phyloP scores from a whole-genome alignment of 495 filamentous ascomycete genomes.

The Daldinia decipiens region DNA sequence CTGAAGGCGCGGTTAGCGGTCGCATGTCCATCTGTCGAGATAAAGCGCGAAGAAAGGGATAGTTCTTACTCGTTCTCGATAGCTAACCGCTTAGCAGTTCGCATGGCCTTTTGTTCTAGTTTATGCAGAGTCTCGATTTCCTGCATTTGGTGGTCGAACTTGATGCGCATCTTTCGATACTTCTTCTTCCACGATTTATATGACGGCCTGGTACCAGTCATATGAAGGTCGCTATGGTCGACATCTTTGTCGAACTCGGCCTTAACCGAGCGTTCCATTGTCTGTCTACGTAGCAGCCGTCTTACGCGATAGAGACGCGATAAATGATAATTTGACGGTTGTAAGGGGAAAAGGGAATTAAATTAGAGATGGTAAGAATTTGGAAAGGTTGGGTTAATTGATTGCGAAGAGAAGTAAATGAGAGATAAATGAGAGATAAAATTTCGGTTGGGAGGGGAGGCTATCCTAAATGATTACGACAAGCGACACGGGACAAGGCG shows the following conservation, averaged over 20 bases:
- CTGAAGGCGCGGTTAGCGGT: constrained; percentile 51
- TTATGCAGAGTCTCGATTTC: constrained; percentile 80
- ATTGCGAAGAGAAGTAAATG: constrained; percentile 4
- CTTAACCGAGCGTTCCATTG: constrained; percentile 42
- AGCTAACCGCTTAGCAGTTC: constrained; percentile 78
- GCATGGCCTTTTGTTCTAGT: constrained; percentile 79
- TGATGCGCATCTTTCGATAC: constrained; percentile 89
- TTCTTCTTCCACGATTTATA: constrained; percentile 79
- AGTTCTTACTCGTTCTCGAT: constrained; percentile 79
- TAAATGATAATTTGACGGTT: not conserved
- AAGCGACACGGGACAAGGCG: too few species aligned
- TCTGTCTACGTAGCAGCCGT: not conserved
- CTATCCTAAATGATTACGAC: constrained; percentile 18
- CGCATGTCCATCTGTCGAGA: constrained; percentile 10
- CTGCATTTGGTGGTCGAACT: constrained; percentile 84
- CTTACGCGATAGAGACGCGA: not conserved
- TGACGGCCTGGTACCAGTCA: constrained; percentile 52
- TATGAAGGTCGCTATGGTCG: constrained; percentile 48
- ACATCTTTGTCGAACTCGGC: constrained; percentile 40
- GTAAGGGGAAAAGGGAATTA: not conserved
- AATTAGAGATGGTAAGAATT: constrained; percentile 8
- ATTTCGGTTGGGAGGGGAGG: constrained; percentile 3
- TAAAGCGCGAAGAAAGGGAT: constrained; percentile 23
- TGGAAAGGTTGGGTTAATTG: not conserved
- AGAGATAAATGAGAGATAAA: constrained; percentile 12